These are phyloP conservation scores for Monosporozyma aerobia DNA, from an alignment of 805 yeast genomes.

Conservation along the genomic window DNA sequence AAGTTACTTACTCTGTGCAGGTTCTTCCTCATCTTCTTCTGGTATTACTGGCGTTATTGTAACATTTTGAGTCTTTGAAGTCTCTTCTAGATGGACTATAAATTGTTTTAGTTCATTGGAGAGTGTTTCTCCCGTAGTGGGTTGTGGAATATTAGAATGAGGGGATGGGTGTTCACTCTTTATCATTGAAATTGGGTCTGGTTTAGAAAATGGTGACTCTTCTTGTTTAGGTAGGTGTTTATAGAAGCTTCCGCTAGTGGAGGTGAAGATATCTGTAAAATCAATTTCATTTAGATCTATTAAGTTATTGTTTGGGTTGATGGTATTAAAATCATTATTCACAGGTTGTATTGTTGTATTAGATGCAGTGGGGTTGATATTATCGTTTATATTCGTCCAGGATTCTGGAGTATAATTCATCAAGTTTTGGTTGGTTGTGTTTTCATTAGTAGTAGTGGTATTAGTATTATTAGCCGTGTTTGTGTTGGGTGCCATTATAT, in stretches of 20 bases:
- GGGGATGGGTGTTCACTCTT: neutral
- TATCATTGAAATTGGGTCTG: neutral
- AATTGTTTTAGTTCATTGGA: neutral
- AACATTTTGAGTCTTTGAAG: neutral
- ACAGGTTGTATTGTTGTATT: neutral
- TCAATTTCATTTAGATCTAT: constrained; percentile 27
- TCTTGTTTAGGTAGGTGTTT: neutral
- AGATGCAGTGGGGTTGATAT: neutral
- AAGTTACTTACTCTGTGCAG: neutral
- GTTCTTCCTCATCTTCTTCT: neutral
- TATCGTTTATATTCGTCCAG: neutral
- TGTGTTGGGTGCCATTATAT: neutral
- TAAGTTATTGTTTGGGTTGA: neutral
- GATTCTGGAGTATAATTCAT: neutral
- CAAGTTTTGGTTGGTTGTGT: neutral
- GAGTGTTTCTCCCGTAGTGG: neutral
- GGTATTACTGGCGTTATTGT: neutral
- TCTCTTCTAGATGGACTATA: neutral
- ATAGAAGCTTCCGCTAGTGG: constrained; percentile 4
- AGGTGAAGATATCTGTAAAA: constrained; percentile 28
- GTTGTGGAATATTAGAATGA: neutral
- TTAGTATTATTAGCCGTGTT: neutral
- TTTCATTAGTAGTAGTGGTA: neutral
- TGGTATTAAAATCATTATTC: neutral
- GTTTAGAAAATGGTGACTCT: neutral